Conservation (phyloP, 441 rosid species). For the Raphanus hybrid region DNA sequence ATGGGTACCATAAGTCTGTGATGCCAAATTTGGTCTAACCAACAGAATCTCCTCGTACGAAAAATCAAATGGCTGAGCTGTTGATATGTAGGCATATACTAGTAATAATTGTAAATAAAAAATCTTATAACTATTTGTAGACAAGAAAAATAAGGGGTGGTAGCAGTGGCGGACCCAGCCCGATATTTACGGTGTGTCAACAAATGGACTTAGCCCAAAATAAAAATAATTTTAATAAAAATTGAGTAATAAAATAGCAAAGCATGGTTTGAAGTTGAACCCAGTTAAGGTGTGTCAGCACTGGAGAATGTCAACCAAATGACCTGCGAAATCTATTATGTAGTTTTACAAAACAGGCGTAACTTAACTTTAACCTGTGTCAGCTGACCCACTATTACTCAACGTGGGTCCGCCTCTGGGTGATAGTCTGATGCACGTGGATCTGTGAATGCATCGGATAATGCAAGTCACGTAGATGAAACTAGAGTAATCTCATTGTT, state of each 20-base stretch:
- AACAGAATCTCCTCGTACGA: slow-evolving; percentile 37
- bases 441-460: slow-evolving; percentile 21
- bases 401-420: no score
- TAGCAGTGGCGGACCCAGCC: not conserved
- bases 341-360: no score
- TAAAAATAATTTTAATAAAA: no score
- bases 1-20: slow-evolving; percentile 13
- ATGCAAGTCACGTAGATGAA: slow-evolving; percentile 23
- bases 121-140: slow-evolving; percentile 15
- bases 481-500: not conserved
- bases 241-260: no score
- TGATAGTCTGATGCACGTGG: slow-evolving; percentile 40
- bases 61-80: slow-evolving; percentile 37
- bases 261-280: no score
- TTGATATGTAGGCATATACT: slow-evolving; percentile 6
- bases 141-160: slow-evolving; percentile 19
- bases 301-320: no score
- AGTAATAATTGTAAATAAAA: slow-evolving; percentile 10
- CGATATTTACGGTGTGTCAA: no score
- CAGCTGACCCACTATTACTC: no score
- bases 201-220: no score
- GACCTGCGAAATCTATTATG: no score
- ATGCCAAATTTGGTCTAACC: slow-evolving; percentile 41
- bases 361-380: no score
- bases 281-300: no score